phyloP scores from a whole-genome alignment of 495 filamentous ascomycete species.

The Astrothelium subdiscretum region DNA sequence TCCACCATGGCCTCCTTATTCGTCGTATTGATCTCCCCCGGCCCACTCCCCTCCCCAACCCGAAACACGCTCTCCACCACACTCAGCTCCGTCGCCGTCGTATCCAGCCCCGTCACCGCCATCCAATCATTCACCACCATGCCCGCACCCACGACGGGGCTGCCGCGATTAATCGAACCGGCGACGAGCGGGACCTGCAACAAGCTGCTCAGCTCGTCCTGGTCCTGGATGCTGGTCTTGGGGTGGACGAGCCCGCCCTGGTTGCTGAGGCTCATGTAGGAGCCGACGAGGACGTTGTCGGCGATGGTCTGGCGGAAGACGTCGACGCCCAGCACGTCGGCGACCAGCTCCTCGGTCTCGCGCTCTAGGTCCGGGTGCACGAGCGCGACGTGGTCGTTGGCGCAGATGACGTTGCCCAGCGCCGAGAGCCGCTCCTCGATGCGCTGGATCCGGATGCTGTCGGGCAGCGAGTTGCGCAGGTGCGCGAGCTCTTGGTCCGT shows the following conservation, averaged over 20 bases:
- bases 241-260: constrained; percentile 95
- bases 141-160: constrained; percentile 86
- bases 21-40: constrained; percentile 58
- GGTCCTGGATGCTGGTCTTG: constrained; percentile 90
- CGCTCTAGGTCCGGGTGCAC: constrained; percentile 96
- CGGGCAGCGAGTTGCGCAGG: constrained; percentile 84
- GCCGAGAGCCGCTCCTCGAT: constrained; percentile 96
- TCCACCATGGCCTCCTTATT: constrained; percentile 98
- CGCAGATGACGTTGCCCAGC: constrained; percentile 90
- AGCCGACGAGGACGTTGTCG: constrained; percentile 91
- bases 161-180: constrained; percentile 83
- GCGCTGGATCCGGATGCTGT: constrained; percentile 78
- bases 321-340: constrained; percentile 92
- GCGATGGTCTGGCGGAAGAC: constrained; percentile 96
- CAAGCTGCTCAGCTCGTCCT: constrained; percentile 88
- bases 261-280: constrained; percentile 92
- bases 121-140: constrained; percentile 99
- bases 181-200: constrained; percentile 94
- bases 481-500: constrained; percentile 98
- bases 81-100: constrained; percentile 90
- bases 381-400: constrained; percentile 92
- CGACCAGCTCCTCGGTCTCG: constrained; percentile 56
- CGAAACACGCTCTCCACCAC: constrained; percentile 94
- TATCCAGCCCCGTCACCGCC: constrained; percentile 88
- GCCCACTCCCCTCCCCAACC: constrained; percentile 75